phyloP scores from a whole-genome alignment of 208 protist genomes.

The Wallacemonas collosoma region DNA sequence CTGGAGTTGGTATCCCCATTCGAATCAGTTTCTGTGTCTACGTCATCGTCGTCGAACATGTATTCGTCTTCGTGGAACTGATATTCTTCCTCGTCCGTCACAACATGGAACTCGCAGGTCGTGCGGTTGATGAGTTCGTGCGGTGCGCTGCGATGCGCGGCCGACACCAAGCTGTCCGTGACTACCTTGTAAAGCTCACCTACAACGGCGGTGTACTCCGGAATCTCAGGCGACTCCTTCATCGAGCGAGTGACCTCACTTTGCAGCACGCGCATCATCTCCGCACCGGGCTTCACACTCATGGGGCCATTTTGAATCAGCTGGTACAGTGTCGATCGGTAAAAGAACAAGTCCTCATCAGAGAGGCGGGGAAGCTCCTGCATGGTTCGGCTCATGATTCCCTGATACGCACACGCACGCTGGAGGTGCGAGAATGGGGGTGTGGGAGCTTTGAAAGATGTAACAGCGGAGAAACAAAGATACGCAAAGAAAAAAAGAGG shows the following conservation, averaged over 20 bases:
- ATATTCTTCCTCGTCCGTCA: slow-evolving; percentile 87
- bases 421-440: too few relatives aligned
- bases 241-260: slow-evolving; percentile 76
- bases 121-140: slow-evolving; percentile 85
- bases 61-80: slow-evolving; percentile 65
- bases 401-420: not conserved
- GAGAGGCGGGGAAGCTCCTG: slow-evolving; percentile 20
- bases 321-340: slow-evolving; percentile 76
- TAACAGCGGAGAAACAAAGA: not conserved
- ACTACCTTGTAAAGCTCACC: slow-evolving; percentile 84
- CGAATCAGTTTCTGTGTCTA: slow-evolving; percentile 39
- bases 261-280: slow-evolving; percentile 76
- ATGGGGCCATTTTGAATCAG: slow-evolving; percentile 73
- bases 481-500: slow-evolving; percentile 1
- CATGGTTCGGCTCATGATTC: slow-evolving; percentile 7
- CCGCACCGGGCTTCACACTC: slow-evolving; percentile 53
- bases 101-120: slow-evolving; percentile 61
- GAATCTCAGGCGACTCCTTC: slow-evolving; percentile 48
- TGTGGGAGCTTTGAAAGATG: too few relatives aligned
- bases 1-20: slow-evolving; percentile 35
- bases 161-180: slow-evolving; percentile 81
- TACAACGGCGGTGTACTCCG: slow-evolving; percentile 67
- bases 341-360: slow-evolving; percentile 68
- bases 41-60: slow-evolving; percentile 81
- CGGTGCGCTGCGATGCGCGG: slow-evolving; percentile 72